Conservation (phyloP, 371 early-diverging fungal species). For the Batrachochytrium dendrobatidis region DNA sequence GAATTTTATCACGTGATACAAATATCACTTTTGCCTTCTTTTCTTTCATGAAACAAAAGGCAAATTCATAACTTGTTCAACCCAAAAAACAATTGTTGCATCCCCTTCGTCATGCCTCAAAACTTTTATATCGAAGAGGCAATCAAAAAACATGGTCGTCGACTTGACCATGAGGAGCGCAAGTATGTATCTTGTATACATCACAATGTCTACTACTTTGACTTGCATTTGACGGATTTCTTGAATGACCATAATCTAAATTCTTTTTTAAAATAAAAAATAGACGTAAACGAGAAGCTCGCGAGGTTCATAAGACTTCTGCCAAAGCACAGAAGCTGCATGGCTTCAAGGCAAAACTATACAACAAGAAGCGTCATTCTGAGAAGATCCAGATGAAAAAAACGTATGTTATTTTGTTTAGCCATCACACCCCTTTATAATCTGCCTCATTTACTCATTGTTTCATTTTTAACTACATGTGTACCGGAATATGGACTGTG, state of each 20-base stretch:
- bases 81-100: not conserved
- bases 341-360: constrained; percentile 98
- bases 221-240: not conserved
- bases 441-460: not conserved
- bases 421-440: not conserved
- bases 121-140: constrained; percentile 99
- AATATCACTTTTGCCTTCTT: too few relatives aligned
- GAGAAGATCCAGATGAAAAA: constrained; percentile 99
- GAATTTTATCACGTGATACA: too few relatives aligned
- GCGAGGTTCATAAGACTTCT: constrained; percentile 86
- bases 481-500: not conserved
- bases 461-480: not conserved
- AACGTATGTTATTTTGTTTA: constrained; percentile 49
- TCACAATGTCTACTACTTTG: not conserved
- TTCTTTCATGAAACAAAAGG: too few relatives aligned
- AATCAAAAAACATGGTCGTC: constrained; percentile 97
- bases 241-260: not conserved
- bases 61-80: not conserved
- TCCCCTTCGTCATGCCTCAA: constrained; percentile 68
- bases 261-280: not conserved
- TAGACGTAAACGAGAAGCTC: constrained; percentile 95
- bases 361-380: constrained; percentile 97
- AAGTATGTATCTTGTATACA: constrained; percentile 65
- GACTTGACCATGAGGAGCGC: constrained; percentile 94
- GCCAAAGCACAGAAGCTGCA: constrained; percentile 94